These are phyloP conservation scores for Xylariaceae sp. DNA, from an alignment of 2,329 filamentous ascomycete species.

Conservation along the genomic window DNA sequence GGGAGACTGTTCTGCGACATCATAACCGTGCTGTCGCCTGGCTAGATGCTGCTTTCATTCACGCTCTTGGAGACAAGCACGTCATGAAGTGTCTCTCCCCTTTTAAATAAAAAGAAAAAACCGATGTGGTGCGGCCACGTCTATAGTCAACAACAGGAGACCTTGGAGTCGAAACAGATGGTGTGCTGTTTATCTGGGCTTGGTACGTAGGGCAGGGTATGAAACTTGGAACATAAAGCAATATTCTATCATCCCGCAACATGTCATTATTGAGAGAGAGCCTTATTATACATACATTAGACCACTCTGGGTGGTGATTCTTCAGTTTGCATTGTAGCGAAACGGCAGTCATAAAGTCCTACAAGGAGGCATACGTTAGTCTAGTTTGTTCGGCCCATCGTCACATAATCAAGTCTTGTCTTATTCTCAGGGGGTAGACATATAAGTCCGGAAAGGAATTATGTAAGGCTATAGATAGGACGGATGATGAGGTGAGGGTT, in stretches of 20 bases:
- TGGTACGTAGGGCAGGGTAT: background rate
- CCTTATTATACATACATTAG: conserved; percentile 49
- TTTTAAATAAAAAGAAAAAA: background rate
- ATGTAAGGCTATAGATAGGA: background rate
- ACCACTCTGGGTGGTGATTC: conserved; percentile 73
- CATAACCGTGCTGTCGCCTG: background rate
- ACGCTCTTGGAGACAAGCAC: background rate
- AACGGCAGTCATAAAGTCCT: conserved; percentile 72
- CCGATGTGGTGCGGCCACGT: background rate
- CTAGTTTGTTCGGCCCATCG: background rate
- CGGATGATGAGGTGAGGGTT: background rate
- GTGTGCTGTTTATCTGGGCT: too few relatives aligned
- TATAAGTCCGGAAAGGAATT: background rate
- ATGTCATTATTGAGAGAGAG: conserved; percentile 6
- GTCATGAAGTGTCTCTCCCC: background rate
- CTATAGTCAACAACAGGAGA: background rate
- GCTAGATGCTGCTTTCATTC: background rate
- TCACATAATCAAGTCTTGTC: background rate
- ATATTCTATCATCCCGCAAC: conserved; percentile 5
- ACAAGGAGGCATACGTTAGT: conserved; percentile 19
- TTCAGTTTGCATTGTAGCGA: conserved; percentile 61
- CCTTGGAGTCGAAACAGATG: background rate
- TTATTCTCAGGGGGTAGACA: background rate
- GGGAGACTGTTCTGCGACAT: too few relatives aligned
- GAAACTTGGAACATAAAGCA: background rate